Percentiles rank a stretch among this genome's conserved stretches.
phyloP scores from a whole-genome alignment of 805 yeast species.

The Sugiyamaella lignohabitans region DNA sequence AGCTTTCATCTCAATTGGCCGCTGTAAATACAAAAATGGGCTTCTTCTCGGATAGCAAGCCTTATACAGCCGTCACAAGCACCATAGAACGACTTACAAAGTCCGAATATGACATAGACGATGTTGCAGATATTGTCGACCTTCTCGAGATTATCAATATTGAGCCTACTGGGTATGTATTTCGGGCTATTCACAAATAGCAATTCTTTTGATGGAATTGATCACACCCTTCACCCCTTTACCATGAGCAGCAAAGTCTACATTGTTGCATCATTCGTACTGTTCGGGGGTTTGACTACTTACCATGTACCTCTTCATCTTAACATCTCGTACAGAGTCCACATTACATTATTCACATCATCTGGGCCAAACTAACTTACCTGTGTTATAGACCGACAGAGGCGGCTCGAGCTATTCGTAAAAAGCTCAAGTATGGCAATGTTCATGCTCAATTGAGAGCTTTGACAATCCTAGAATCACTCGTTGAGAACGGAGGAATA shows the following conservation, averaged over 20 bases:
- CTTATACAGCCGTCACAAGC: conserved; percentile 39
- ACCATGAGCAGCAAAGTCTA: too few relatives aligned
- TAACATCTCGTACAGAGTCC: too few relatives aligned
- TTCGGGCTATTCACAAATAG: background rate
- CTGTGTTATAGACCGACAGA: conserved; percentile 48
- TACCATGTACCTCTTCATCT: too few relatives aligned
- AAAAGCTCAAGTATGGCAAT: conserved; percentile 81
- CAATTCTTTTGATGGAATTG: too few relatives aligned
- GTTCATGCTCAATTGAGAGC: conserved; percentile 60
- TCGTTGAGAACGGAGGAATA: conserved; percentile 51
- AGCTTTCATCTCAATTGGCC: too few relatives aligned
- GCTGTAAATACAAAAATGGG: too few relatives aligned
- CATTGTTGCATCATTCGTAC: background rate
- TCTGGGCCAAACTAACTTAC: too few relatives aligned
- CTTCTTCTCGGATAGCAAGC: conserved; percentile 34
- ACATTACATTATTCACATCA: too few relatives aligned
- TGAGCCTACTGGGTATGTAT: conserved; percentile 33
- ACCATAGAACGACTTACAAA: conserved; percentile 34
- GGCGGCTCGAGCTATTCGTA: conserved; percentile 86
- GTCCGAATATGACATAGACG: conserved; percentile 31
- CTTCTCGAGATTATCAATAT: conserved; percentile 48
- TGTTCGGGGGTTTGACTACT: background rate
- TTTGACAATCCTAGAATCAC: conserved; percentile 50
- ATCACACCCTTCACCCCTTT: too few relatives aligned
- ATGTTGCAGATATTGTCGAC: conserved; percentile 47